Conservation (phyloP, 2,329 filamentous ascomycete genomes). For the Trichoderma arundinaceum region DNA sequence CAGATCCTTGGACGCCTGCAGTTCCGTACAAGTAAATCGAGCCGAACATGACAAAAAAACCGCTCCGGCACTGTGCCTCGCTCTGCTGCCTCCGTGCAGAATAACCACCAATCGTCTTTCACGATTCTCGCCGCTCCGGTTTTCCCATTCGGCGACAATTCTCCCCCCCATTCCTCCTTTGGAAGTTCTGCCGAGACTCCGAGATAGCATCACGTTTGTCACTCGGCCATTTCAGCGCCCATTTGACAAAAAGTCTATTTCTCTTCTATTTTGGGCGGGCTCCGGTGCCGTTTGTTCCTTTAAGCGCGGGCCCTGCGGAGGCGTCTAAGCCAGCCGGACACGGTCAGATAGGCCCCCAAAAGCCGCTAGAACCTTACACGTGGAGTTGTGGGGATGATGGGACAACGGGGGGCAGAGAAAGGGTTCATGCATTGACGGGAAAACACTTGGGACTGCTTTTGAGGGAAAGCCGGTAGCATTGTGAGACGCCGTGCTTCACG, state of each 20-base stretch:
- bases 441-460: too few relatives aligned
- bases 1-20: conserved; percentile 5
- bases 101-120: conserved; percentile 24
- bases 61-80: background rate
- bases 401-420: background rate
- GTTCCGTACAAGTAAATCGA: background rate
- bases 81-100: background rate
- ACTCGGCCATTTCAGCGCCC: conserved; percentile 3
- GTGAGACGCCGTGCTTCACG: conserved; percentile 13
- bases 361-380: background rate
- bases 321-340: background rate
- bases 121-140: background rate
- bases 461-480: background rate
- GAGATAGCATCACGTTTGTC: background rate
- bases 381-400: conserved; percentile 4
- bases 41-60: conserved; percentile 1
- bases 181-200: conserved; percentile 6
- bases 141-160: conserved; percentile 5
- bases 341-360: too few relatives aligned
- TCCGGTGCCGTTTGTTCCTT: conserved; percentile 19
- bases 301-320: background rate
- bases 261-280: background rate
- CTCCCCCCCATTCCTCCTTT: background rate
- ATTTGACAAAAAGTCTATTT: background rate
- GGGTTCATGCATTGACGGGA: background rate